Evolutionary conservation across 768 basidiomycete genomes (phyloP).

Genomic region (Myochromella boudieri): DNA sequence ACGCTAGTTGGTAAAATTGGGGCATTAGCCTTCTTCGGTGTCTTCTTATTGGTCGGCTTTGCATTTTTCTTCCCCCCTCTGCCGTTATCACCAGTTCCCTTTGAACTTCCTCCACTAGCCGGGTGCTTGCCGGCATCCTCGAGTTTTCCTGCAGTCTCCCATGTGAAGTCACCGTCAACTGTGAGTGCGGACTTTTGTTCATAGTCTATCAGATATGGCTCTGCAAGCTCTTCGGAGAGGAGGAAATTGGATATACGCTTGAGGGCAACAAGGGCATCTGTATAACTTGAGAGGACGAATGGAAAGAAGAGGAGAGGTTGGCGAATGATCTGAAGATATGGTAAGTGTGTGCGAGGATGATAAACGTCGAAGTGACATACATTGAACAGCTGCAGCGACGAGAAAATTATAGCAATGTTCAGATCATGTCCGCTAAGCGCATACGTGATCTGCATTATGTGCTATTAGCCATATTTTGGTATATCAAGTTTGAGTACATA

Average conservation of each 20-base stretch:
- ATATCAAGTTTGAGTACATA: constrained; percentile 26
- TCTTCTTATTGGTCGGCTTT: constrained; percentile 17
- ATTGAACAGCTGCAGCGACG: constrained; percentile 59
- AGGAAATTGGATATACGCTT: constrained; percentile 48
- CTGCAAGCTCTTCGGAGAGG: constrained; percentile 52
- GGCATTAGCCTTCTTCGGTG: constrained; percentile 15
- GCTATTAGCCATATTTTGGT: neutral
- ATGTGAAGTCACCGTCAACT: constrained; percentile 50
- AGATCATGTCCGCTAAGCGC: constrained; percentile 55
- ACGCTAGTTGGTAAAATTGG: constrained; percentile 22
- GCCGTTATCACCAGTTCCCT: constrained; percentile 8
- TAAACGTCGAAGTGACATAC: constrained; percentile 28
- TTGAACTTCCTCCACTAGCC: constrained; percentile 11
- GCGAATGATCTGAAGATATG: too few relatives aligned
- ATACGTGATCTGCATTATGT: constrained; percentile 57
- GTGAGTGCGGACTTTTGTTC: constrained; percentile 38
- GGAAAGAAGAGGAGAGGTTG: constrained; percentile 56
- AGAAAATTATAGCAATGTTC: constrained; percentile 55
- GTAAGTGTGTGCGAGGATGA: constrained; percentile 25
- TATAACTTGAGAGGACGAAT: constrained; percentile 44
- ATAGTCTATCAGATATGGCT: constrained; percentile 44
- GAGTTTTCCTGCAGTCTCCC: constrained; percentile 40
- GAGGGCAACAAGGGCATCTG: constrained; percentile 52
- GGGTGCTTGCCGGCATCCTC: constrained; percentile 12
- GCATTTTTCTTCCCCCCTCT: constrained; percentile 12